Evolutionary conservation across 2,329 filamentous ascomycete genomes (phyloP).

Genomic region (Pseudogymnoascus sp.): DNA sequence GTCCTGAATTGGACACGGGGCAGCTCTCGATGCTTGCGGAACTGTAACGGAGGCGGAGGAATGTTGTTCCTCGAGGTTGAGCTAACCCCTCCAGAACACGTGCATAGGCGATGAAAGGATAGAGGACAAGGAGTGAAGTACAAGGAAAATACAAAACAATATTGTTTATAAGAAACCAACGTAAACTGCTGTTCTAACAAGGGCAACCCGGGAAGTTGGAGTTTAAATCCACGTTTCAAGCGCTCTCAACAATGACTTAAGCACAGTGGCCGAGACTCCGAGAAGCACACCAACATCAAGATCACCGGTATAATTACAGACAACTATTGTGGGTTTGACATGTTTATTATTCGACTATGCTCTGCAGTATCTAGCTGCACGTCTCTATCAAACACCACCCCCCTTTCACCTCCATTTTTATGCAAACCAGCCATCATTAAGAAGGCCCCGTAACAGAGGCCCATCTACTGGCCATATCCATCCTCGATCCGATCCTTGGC

Average conservation of each 20-base stretch:
- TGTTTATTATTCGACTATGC: constrained; percentile 3
- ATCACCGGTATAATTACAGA: not conserved
- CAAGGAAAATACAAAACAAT: not conserved
- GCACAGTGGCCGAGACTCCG: not conserved
- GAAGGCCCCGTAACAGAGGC: constrained; percentile 3
- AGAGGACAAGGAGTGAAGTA: not conserved
- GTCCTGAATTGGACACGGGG: constrained; percentile 10
- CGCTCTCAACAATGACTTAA: not conserved
- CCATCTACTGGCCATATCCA: not conserved
- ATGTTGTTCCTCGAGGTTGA: not conserved
- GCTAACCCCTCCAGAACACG: not conserved
- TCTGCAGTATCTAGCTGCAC: constrained; percentile 3
- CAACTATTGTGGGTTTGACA: not conserved
- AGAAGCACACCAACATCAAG: not conserved
- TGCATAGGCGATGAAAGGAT: not conserved
- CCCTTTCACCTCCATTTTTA: constrained; percentile 6
- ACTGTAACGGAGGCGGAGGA: not conserved
- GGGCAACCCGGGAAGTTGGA: not conserved
- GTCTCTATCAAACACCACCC: constrained; percentile 1
- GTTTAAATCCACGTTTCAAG: not conserved
- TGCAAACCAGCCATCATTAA: constrained; percentile 7
- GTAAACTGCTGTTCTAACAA: not conserved
- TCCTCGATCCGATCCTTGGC: constrained; percentile 5
- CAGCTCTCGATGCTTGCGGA: constrained; percentile 8
- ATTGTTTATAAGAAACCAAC: not conserved